Base-by-base conservation (phyloP, 768 basidiomycete species). In the Dendrothele bispora region DNA sequence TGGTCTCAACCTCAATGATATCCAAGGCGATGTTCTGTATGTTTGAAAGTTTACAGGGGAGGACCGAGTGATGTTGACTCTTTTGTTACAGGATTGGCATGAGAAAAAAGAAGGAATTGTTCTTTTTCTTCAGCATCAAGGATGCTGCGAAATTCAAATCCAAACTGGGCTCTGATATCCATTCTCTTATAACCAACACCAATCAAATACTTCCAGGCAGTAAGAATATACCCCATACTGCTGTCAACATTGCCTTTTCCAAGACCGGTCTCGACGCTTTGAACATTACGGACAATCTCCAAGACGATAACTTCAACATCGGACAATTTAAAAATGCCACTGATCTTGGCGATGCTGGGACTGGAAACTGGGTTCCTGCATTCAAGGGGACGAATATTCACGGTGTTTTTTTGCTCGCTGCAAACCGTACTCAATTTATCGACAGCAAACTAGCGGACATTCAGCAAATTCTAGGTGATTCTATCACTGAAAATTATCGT, bases 201-300 rank as follows among this genome's bases (percentile, higher is more conserved):
- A 59, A 65, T 1, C 71, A 75, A 51, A 66, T 74, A 24, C 49
- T 72, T 35, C 57, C 67, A 27, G 75, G 55, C 7, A 34, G 30
- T 12, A 51, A 45, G 2, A 51, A 58, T 15, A 50, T 55, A 22
- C 56, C 56, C 27, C 25, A 32, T 22, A 78, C 62, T 62, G 72
- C 32, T 58, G 67, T 80, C 35, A 83, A 81, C 63, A 70, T 82
- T 37, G 66, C 78, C 11, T 79, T 83, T 60, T 78, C 80, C 7
- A 74, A 76, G 22, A 57, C 59, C 14, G 81, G 78, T 14, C 70
- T 82, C 30, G 20, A 12, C 18, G 57, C 74, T 69, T 55, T 80
- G 18, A 71, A 68, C 5, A 60, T 77, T 39, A 66, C 65, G 40
- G 76, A 78, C 40, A 56, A 63, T 24, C 64, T 79, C 32, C 61